A percentile compares a stretch with the other conserved stretches of the same genome.
Conservation (phyloP, 78 protist genomes). For the Cavenderia fasciculata region DNA sequence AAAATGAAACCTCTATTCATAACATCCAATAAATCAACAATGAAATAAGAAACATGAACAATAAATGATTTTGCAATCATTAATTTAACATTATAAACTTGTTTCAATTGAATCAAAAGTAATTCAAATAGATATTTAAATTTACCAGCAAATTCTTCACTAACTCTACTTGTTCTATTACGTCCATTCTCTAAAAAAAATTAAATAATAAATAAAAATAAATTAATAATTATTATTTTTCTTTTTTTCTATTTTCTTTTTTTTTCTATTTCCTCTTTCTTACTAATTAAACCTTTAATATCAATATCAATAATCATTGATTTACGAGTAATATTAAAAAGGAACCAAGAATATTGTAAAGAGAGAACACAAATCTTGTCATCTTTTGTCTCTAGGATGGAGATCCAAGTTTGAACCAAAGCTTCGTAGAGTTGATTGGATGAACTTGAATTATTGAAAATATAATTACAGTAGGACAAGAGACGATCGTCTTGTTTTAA, state of each 20-base stretch:
- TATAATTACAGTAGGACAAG: background rate
- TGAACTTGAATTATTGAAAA: slow-evolving; percentile 7
- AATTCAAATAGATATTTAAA: slow-evolving; percentile 27
- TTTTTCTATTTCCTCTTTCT: too few relatives aligned
- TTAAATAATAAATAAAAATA: background rate
- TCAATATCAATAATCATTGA: slow-evolving; percentile 67
- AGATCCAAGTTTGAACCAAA: slow-evolving; percentile 54
- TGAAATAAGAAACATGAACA: slow-evolving; percentile 33
- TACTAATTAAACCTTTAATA: slow-evolving; percentile 1
- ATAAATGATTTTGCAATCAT: slow-evolving; percentile 31
- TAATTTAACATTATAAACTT: background rate
- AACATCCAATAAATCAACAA: slow-evolving; percentile 45
- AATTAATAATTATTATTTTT: background rate
- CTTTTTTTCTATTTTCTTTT: too few relatives aligned
- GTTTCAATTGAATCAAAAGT: slow-evolving; percentile 10
- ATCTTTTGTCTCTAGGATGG: slow-evolving; percentile 4
- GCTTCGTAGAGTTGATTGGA: background rate
- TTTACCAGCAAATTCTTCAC: slow-evolving; percentile 9
- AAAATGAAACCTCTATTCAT: slow-evolving; percentile 50
- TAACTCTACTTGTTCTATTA: slow-evolving; percentile 33
- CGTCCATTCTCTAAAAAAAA: slow-evolving; percentile 13
- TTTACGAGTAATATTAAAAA: slow-evolving; percentile 58
- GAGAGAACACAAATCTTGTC: background rate
- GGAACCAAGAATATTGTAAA: slow-evolving; percentile 76
- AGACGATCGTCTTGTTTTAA: slow-evolving; percentile 22